phyloP scores from a whole-genome alignment of 2,329 filamentous ascomycete species.

The Hypoxylon sp. region DNA sequence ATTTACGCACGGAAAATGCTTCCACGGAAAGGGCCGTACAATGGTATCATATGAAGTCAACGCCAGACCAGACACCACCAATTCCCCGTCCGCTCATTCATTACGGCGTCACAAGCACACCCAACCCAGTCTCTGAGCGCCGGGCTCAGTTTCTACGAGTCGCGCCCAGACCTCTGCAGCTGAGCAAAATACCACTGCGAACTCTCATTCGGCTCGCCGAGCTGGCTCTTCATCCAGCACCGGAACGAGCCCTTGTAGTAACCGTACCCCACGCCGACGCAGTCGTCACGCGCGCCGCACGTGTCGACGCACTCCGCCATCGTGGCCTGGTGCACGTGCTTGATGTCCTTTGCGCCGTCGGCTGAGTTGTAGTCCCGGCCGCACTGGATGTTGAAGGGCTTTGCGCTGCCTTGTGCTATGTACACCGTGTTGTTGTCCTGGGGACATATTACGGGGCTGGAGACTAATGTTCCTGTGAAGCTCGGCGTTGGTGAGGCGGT shows the following conservation, averaged over 20 bases:
- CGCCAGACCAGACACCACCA: too few species aligned
- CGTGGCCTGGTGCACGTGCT: slow-evolving; percentile 18
- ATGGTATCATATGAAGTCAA: too few species aligned
- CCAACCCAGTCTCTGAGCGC: too few species aligned
- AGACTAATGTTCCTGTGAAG: slow-evolving; percentile 30
- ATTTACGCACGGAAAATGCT: too few species aligned
- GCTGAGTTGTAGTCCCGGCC: slow-evolving; percentile 37
- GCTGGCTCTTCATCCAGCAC: slow-evolving; percentile 38
- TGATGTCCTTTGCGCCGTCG: slow-evolving; percentile 28
- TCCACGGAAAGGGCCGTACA: too few species aligned
- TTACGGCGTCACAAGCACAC: too few species aligned
- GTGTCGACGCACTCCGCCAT: slow-evolving; percentile 36
- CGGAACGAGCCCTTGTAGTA: slow-evolving; percentile 17
- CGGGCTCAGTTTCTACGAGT: not conserved
- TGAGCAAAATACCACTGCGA: slow-evolving; percentile 35
- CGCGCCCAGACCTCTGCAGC: slow-evolving; percentile 33
- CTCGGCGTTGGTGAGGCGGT: slow-evolving; percentile 27
- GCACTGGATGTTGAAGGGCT: slow-evolving; percentile 39
- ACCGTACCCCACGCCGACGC: slow-evolving; percentile 38
- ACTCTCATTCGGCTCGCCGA: slow-evolving; percentile 34
- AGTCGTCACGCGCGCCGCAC: slow-evolving; percentile 22
- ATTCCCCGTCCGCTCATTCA: too few species aligned
- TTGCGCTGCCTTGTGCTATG: slow-evolving; percentile 24
- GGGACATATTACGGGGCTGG: slow-evolving; percentile 29
- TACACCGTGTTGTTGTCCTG: slow-evolving; percentile 38